phyloP scores from a whole-genome alignment of 2,329 filamentous ascomycete genomes.

The Colletotrichum cordylinicola region DNA sequence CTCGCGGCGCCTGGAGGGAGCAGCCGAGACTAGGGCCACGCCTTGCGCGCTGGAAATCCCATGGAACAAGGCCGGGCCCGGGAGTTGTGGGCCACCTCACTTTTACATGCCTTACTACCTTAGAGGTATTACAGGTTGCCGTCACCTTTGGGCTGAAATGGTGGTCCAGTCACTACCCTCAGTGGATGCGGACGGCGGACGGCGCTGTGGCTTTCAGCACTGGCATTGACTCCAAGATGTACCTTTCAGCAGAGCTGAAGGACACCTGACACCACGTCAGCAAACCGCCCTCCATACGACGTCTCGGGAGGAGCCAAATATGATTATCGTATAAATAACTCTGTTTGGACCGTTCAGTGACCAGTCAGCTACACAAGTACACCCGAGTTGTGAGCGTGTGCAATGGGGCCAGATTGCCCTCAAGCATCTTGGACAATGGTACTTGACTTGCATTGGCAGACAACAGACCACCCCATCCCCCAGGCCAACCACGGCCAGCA shows the following conservation, averaged over 20 bases:
- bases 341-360: not conserved
- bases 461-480: not conserved
- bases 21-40: slow-evolving; percentile 11
- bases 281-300: not conserved
- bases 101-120: not conserved
- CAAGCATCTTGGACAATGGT: not conserved
- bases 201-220: not conserved
- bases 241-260: not conserved
- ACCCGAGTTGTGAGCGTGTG: not conserved
- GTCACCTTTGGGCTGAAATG: not conserved
- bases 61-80: slow-evolving; percentile 2
- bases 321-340: not conserved
- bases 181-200: not conserved
- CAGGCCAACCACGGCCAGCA: not conserved
- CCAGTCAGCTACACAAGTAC: not conserved
- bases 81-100: not conserved
- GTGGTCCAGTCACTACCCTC: not conserved
- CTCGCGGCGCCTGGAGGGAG: not conserved
- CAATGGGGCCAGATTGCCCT: not conserved
- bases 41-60: not conserved
- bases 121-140: too few relatives aligned
- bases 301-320: not conserved
- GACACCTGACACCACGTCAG: not conserved
- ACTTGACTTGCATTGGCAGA: not conserved
- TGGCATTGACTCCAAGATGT: not conserved